A percentile compares a stretch with the other conserved stretches of the same genome.
Evolutionary conservation across 1,284 basidiomycete genomes (phyloP).

Genomic region (Apiotrichum gamsii): DNA sequence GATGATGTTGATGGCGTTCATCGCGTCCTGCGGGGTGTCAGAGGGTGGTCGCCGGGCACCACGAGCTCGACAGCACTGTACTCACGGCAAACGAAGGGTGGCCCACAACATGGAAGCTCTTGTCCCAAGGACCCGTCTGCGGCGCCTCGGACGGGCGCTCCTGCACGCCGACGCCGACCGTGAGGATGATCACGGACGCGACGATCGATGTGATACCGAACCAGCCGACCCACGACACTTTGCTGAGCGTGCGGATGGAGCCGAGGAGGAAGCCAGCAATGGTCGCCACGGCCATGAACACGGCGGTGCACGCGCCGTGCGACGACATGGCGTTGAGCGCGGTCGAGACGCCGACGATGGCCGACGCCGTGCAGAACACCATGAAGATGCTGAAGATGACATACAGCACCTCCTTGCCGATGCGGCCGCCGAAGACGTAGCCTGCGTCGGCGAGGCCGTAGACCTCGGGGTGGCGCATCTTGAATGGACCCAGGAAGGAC

Average conservation of each 20-base stretch:
- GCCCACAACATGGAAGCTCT: conserved; percentile 28
- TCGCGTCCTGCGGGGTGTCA: no score
- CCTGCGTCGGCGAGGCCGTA: conserved; percentile 24
- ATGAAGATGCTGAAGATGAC: conserved; percentile 25
- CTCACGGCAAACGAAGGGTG: conserved; percentile 23
- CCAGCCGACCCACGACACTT: conserved; percentile 36
- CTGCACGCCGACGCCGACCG: conserved; percentile 35
- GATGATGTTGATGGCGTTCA: conserved; percentile 24
- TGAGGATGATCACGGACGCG: conserved; percentile 30
- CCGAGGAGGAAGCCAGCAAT: conserved; percentile 20
- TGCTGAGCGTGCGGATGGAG: conserved; percentile 28
- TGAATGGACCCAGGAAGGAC: conserved; percentile 19
- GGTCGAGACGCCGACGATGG: conserved; percentile 28
- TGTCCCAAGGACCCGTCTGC: conserved; percentile 27
- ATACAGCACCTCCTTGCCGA: conserved; percentile 34
- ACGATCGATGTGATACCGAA: conserved; percentile 27
- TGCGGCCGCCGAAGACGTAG: conserved; percentile 25
- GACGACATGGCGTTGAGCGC: conserved; percentile 35
- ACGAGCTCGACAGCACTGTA: no score
- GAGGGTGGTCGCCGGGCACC: no score
- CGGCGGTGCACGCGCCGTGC: conserved; percentile 30
- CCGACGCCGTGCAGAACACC: conserved; percentile 16
- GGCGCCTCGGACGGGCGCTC: conserved; percentile 40
- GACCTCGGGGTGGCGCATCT: conserved; percentile 15
- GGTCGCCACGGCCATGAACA: conserved; percentile 23